phyloP scores from a whole-genome alignment of 164 flowering plant species.

The Houttuynia cordata region DNA sequence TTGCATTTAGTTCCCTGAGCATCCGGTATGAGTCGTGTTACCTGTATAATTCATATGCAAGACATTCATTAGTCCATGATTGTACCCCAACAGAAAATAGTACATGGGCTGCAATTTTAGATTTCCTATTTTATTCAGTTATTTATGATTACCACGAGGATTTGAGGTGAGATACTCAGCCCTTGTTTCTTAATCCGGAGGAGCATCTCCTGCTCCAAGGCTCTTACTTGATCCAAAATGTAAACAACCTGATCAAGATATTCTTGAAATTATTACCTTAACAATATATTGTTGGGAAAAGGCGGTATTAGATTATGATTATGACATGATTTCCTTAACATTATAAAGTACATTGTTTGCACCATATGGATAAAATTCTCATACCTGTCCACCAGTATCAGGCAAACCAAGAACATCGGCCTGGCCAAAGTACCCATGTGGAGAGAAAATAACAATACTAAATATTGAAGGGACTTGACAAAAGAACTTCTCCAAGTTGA shows the following conservation, averaged over 20 bases:
- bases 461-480: constrained; percentile 62
- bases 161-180: constrained; percentile 62
- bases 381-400: constrained; percentile 98
- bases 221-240: constrained; percentile 92
- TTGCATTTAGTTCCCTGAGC: constrained; percentile 83
- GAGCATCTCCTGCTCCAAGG: constrained; percentile 80
- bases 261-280: neutral
- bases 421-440: constrained; percentile 95
- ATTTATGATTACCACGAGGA: constrained; percentile 53
- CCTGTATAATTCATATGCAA: constrained; percentile 21
- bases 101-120: neutral
- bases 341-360: too few species aligned
- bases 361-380: neutral
- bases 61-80: neutral
- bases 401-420: constrained; percentile 90
- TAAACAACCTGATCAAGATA: constrained; percentile 59
- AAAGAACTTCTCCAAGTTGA: constrained; percentile 48
- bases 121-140: neutral
- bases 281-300: too few species aligned
- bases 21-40: constrained; percentile 88
- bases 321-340: too few species aligned
- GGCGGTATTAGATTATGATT: too few species aligned
- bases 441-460: constrained; percentile 76
- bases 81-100: neutral
- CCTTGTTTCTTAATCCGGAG: constrained; percentile 78